Base-by-base conservation (phyloP, 371 early-diverging fungal genomes). In the Mucor sp. region DNA sequence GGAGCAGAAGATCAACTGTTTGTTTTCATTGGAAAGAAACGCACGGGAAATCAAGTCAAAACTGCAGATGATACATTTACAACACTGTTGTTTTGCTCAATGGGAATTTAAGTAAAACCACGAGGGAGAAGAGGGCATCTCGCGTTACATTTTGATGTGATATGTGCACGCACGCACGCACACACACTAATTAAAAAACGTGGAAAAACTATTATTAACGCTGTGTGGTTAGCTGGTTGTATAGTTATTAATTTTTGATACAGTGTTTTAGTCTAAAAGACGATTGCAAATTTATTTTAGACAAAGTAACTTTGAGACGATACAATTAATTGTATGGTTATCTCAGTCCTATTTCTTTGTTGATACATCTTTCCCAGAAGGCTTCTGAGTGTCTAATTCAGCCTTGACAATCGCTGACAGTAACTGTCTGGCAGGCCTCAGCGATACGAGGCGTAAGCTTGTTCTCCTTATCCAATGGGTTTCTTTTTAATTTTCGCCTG, bases 1-100 rank as follows among this genome's bases (percentile, higher is more conserved):
- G 87, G 87, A 3, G 78, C 74, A 48, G 87, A 85, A 33, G 85
- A 83, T 17, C 80, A 79, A 12, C 59, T 84, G 53, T 87, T 67
- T 60, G 74, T 85, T 19, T 86, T 85, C 73, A 56, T 79, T 19
- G 85, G 76, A 0, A 70, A 48, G 2, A 79, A 81, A 41, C 71
- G 85, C 25, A 44, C 56, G 0, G 59, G 75, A n/a, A 43, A 76
- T 25, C 74, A 85, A 30, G 74, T 85, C 55, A 77, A 69, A 43
- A 68, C 75, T 1, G 85, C 85, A 6, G 88, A 87, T 62, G 88
- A 85, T 76, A 85, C 85, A 1, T 78, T 87, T 66, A 75, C 82
- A 4, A 85, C 84, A 1, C 56, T 86, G 19, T 65, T 83, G 62
- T 84, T 87, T 73, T 83, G 81, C 69, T 76, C 79, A 43, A 84